Conservation (phyloP, 148 eudicot species). For the Agrostemma githago region DNA sequence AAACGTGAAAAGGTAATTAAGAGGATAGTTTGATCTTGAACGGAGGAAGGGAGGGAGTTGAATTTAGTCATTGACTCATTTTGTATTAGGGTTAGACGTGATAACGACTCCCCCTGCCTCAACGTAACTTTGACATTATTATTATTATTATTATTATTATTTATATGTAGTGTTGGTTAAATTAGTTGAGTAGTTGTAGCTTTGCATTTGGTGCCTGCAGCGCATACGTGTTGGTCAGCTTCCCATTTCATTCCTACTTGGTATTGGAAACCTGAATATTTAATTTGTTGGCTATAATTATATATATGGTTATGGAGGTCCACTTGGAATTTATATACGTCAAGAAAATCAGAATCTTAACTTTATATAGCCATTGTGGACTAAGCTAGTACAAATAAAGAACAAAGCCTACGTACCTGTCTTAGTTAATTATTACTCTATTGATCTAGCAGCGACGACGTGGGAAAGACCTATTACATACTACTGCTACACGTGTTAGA, state of each 20-base stretch:
- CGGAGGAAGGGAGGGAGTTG: neutral
- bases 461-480: neutral
- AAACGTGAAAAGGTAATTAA: too few species aligned
- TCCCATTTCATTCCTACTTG: neutral
- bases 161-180: neutral
- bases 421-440: too few species aligned
- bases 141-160: too few species aligned
- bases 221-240: neutral
- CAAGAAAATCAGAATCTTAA: neutral
- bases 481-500: too few species aligned
- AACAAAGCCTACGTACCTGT: neutral
- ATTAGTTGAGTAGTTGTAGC: neutral
- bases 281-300: neutral
- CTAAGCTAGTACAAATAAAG: neutral
- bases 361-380: neutral
- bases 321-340: neutral
- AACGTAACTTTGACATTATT: too few species aligned
- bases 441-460: neutral
- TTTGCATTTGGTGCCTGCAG: neutral
- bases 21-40: neutral
- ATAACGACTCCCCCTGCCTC: constrained; percentile 5
- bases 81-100: constrained; percentile 21
- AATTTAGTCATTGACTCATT: constrained; percentile 8
- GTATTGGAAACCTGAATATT: neutral
- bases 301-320: neutral